Evolutionary conservation across 495 filamentous ascomycete species (phyloP).

Genomic region (Penicillium turbatum): DNA sequence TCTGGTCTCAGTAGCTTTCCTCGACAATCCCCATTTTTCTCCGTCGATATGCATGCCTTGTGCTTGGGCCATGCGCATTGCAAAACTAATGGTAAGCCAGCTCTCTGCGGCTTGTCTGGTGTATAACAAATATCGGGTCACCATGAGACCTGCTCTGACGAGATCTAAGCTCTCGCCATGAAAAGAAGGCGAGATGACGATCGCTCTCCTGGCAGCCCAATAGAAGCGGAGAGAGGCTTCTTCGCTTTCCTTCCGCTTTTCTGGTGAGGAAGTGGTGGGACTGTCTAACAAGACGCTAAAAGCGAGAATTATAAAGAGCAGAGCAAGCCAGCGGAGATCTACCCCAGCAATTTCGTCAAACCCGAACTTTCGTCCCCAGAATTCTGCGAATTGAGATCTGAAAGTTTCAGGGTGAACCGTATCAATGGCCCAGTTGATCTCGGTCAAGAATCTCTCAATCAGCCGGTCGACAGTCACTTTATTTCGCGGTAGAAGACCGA

Average conservation of each 20-base stretch:
- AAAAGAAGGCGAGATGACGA: constrained; percentile 17
- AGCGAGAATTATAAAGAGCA: constrained; percentile 15
- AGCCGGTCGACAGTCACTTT: constrained; percentile 15
- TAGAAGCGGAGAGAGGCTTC: constrained; percentile 17
- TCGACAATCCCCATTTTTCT: constrained; percentile 16
- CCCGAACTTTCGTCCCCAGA: constrained; percentile 18
- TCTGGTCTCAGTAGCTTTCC: constrained; percentile 11
- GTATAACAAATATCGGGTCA: constrained; percentile 15
- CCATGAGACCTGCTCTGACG: constrained; percentile 16
- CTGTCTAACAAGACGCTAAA: constrained; percentile 13
- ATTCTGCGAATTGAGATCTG: constrained; percentile 14
- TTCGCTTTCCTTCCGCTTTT: constrained; percentile 17
- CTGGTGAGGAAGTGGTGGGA: constrained; percentile 5
- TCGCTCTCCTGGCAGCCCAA: constrained; percentile 15
- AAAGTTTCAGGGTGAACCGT: constrained; percentile 15
- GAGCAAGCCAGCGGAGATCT: constrained; percentile 16
- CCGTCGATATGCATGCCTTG: constrained; percentile 19
- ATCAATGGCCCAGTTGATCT: constrained; percentile 17
- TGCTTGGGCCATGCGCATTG: constrained; percentile 18
- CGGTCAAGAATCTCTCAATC: constrained; percentile 14
- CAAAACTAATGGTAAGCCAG: constrained; percentile 17
- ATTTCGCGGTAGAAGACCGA: constrained; percentile 15
- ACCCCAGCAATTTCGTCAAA: constrained; percentile 17
- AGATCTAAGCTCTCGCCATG: constrained; percentile 18
- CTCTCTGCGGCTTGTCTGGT: constrained; percentile 15